phyloP scores from a whole-genome alignment of 2,329 filamentous ascomycete genomes.

The Verticillium alfalfae region DNA sequence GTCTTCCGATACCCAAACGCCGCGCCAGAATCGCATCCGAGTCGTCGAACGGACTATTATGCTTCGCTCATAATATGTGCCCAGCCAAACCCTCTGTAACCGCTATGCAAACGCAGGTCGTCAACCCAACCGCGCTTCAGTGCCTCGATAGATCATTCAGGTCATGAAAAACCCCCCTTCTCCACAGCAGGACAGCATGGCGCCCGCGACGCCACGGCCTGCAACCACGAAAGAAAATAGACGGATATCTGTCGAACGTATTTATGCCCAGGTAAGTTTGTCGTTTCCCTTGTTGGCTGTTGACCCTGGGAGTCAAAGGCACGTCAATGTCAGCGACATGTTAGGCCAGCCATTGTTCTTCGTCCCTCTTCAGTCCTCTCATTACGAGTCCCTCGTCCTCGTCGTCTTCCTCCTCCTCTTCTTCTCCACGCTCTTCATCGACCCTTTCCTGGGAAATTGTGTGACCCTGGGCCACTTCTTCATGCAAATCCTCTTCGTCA shows the following conservation, averaged over 20 bases:
- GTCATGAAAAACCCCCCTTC: not conserved
- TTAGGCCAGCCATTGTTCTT: constrained; percentile 55
- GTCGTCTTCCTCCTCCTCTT: constrained; percentile 40
- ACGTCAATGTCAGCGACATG: not conserved
- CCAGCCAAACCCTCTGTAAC: not conserved
- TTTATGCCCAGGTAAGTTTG: not conserved
- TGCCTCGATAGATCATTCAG: not conserved
- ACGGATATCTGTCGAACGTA: not conserved
- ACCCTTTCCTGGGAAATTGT: constrained; percentile 12
- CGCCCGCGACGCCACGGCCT: not conserved
- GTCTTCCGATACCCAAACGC: not conserved
- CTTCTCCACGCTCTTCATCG: constrained; percentile 33
- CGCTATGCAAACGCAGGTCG: not conserved
- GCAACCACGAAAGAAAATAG: not conserved
- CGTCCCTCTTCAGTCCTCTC: constrained; percentile 49
- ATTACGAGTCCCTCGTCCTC: constrained; percentile 56
- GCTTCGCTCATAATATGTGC: not conserved
- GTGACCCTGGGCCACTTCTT: constrained; percentile 25
- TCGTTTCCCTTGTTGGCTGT: not conserved
- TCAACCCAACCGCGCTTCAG: not conserved
- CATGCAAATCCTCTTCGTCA: constrained; percentile 37
- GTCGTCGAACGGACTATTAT: not conserved
- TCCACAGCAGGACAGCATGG: not conserved
- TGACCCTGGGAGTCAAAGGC: not conserved
- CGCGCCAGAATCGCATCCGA: not conserved